phyloP scores from a whole-genome alignment of 2,329 filamentous ascomycete species.

The Cordyceps militaris region DNA sequence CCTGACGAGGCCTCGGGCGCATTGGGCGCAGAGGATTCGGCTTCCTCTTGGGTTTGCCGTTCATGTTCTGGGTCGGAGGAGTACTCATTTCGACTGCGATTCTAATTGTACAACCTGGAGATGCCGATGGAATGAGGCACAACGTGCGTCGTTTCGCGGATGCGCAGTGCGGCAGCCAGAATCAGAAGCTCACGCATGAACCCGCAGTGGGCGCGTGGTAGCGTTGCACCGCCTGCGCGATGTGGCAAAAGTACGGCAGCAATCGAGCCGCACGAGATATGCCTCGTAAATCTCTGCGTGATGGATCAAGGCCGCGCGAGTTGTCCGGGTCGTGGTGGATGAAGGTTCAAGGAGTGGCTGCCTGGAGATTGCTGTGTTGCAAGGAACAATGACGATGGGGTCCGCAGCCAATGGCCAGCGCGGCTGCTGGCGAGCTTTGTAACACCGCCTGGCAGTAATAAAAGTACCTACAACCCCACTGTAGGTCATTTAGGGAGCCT shows the following conservation, averaged over 20 bases:
- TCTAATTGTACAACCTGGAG: background rate
- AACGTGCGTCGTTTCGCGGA: background rate
- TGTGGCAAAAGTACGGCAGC: background rate
- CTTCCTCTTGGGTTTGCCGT: constrained; percentile 26
- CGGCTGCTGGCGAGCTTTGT: too few relatives aligned
- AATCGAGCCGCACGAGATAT: constrained; percentile 1
- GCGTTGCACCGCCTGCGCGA: constrained; percentile 8
- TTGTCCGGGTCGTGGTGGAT: background rate
- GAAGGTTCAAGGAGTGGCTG: background rate
- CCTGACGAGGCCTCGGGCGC: constrained; percentile 38
- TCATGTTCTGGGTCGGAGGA: constrained; percentile 29
- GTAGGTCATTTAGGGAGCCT: too few relatives aligned
- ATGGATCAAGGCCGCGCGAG: too few relatives aligned
- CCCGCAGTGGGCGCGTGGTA: background rate
- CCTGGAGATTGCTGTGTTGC: background rate
- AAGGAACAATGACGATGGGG: constrained; percentile 2
- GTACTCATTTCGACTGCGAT: constrained; percentile 36
- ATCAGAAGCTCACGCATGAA: constrained; percentile 5
- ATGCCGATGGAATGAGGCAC: background rate
- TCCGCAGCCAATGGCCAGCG: too few relatives aligned
- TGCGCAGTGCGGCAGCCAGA: constrained; percentile 14
- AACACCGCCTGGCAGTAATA: too few relatives aligned
- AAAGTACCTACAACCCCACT: too few relatives aligned
- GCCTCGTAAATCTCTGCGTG: background rate
- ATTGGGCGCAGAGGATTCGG: constrained; percentile 33